Base-by-base conservation (phyloP, 208 protist species). In the Trichomonas vaginalis region DNA sequence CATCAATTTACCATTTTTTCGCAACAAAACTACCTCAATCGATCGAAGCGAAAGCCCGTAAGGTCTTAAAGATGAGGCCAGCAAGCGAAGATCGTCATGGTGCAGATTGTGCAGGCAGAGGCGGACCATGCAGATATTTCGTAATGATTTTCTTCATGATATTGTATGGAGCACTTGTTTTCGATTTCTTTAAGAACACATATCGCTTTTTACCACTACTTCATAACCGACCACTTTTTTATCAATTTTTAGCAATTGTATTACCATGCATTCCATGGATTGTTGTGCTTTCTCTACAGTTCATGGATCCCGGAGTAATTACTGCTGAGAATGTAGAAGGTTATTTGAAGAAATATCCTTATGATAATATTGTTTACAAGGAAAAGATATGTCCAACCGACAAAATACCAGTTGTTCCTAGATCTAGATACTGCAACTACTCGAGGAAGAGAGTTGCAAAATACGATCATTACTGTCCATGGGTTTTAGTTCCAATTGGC, bases 401-500 rank as follows among this genome's bases (percentile, higher is more conserved):
- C 35, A 45, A 48, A 48, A 88, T 88, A 15, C 82, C 82, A 17
- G 40, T 47, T 88, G 82, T 88, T 88, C 40, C 82, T 32, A 4
- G 82, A 0, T 88, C 82, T 0, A n/a, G 82, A 17, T 88, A 48
- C 32, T 88, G 82, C 40, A 14, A 23, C 9, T 88, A n/a, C 32
- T 35, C 82, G 48, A 21, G 8, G 0, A n/a, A 14, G 48, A 88
- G n/a, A 88, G 14, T 47, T 21, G 37, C n/a, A 15, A 92, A 42
- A 45, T 92, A 92, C 51, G 86, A 92, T 51, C 86, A 92, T 92
- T 92, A 92, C 51, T 92, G 86, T 92, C 86, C 40, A 10, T 92
- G 86, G 86, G 27, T 92, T 92, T 17, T 92, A 17, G 17, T 8
- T 35, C 8, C 86, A 92, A 51, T 92, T 92, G 86, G 86, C 39